phyloP scores from a whole-genome alignment of 768 basidiomycete genomes.

The Sarcodon aspratus region DNA sequence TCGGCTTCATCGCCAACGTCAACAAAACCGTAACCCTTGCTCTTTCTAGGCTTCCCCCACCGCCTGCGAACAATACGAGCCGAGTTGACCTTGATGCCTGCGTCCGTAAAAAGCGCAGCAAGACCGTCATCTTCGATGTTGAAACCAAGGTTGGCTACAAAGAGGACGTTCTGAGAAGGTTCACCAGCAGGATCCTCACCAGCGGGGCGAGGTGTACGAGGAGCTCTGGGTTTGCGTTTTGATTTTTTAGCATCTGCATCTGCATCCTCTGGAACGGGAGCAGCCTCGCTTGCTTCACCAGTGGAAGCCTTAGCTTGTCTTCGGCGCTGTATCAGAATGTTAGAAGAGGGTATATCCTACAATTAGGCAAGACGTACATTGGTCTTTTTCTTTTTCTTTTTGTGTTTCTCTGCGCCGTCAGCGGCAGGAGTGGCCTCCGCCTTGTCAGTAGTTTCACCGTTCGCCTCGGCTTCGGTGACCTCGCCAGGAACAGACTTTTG shows the following conservation, averaged over 20 bases:
- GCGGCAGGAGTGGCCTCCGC: slow-evolving; percentile 37
- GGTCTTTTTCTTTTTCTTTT: slow-evolving; percentile 74
- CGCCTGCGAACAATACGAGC: slow-evolving; percentile 85
- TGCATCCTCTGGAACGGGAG: slow-evolving; percentile 10
- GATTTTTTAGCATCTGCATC: slow-evolving; percentile 26
- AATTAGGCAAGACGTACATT: slow-evolving; percentile 31
- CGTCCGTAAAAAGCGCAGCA: slow-evolving; percentile 73
- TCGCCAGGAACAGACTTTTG: slow-evolving; percentile 81
- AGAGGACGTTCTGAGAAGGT: slow-evolving; percentile 81
- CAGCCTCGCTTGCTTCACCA: slow-evolving; percentile 20
- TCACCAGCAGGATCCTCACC: slow-evolving; percentile 83
- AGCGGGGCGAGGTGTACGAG: slow-evolving; percentile 52
- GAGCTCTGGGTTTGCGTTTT: slow-evolving; percentile 48
- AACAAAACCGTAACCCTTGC: slow-evolving; percentile 97
- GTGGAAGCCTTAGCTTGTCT: slow-evolving; percentile 26
- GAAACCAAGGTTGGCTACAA: slow-evolving; percentile 98
- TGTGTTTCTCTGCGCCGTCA: slow-evolving; percentile 51
- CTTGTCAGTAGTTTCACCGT: slow-evolving; percentile 44
- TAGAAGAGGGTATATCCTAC: slow-evolving; percentile 11
- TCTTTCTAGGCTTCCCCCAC: slow-evolving; percentile 75
- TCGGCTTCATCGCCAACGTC: slow-evolving; percentile 84
- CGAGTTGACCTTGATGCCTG: slow-evolving; percentile 68
- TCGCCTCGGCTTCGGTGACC: slow-evolving; percentile 82
- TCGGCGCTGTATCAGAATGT: slow-evolving; percentile 33
- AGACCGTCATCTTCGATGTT: slow-evolving; percentile 80